These are phyloP conservation scores for Phytophthora brassicae DNA, from an alignment of 352 stramenopile species.

Conservation along the genomic window DNA sequence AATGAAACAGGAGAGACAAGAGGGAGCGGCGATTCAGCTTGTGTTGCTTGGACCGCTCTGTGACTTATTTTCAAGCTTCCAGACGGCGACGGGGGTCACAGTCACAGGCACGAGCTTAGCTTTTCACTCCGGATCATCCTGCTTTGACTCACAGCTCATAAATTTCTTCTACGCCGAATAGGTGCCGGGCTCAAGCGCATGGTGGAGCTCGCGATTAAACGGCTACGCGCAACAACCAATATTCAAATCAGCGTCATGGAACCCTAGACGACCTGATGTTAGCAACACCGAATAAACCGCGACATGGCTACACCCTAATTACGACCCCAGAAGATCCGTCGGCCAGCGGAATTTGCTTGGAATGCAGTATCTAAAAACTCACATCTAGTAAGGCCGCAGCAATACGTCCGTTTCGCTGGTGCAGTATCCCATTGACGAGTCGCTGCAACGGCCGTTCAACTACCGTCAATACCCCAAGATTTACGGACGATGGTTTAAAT, in stretches of 20 bases:
- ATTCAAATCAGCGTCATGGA: constrained; percentile 27
- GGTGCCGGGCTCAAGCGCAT: constrained; percentile 50
- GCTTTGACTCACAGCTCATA: neutral
- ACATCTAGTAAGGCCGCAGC: neutral
- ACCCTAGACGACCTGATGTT: constrained; percentile 1
- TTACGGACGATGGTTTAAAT: no score
- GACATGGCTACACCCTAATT: no score
- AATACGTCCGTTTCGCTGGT: constrained; percentile 11
- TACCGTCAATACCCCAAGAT: no score
- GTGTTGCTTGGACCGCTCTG: constrained; percentile 40
- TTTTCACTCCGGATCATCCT: neutral
- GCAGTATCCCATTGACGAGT: constrained; percentile 22
- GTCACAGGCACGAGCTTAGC: constrained; percentile 26
- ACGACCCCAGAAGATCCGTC: constrained; percentile 12
- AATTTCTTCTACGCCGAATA: constrained; percentile 13
- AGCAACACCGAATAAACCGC: no score
- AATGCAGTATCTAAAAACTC: constrained; percentile 14
- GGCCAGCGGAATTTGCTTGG: constrained; percentile 4
- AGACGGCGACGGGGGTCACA: constrained; percentile 36
- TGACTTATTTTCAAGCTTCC: constrained; percentile 40
- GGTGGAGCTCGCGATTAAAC: constrained; percentile 56
- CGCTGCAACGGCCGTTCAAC: constrained; percentile 6
- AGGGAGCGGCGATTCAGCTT: constrained; percentile 17
- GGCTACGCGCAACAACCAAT: constrained; percentile 31
- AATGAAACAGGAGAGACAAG: constrained; percentile 14